These are phyloP conservation scores for Xylaria sp. DNA, from an alignment of 2,329 filamentous ascomycete species.

Conservation along the genomic window DNA sequence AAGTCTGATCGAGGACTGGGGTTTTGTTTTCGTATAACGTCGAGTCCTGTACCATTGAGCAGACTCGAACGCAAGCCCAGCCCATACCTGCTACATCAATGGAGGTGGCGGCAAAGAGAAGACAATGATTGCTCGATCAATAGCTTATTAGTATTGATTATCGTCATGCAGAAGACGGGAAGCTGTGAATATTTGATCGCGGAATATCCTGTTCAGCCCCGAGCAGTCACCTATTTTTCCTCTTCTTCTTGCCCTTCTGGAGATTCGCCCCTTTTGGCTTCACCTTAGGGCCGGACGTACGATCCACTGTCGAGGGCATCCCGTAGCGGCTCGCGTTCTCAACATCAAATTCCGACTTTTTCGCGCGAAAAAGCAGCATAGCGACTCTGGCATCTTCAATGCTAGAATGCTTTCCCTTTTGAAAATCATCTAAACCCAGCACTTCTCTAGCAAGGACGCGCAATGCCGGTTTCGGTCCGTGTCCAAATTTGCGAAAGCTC, in stretches of 20 bases:
- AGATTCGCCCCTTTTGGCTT: conserved; percentile 44
- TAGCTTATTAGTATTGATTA: neutral
- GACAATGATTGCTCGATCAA: neutral
- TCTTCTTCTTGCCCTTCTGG: conserved; percentile 57
- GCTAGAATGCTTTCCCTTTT: conserved; percentile 72
- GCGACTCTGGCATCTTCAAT: conserved; percentile 85
- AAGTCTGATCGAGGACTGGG: neutral
- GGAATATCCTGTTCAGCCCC: neutral
- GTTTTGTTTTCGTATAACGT: neutral
- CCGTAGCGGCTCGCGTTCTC: conserved; percentile 78
- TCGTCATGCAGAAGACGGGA: neutral
- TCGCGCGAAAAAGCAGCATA: conserved; percentile 86
- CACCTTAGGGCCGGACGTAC: conserved; percentile 49
- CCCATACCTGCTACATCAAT: neutral
- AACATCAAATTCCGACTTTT: conserved; percentile 86
- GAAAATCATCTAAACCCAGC: conserved; percentile 70
- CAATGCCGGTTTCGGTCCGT: conserved; percentile 64
- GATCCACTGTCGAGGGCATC: conserved; percentile 45
- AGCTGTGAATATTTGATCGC: neutral
- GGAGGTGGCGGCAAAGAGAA: neutral
- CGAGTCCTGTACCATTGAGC: neutral
- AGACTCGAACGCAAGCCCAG: neutral
- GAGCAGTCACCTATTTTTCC: conserved; percentile 50
- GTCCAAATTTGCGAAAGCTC: conserved; percentile 36
- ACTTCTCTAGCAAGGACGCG: conserved; percentile 60